These are phyloP conservation scores for Elaeis oleifera DNA, from an alignment of 202 grass and related monocot genomes.

Conservation along the genomic window DNA sequence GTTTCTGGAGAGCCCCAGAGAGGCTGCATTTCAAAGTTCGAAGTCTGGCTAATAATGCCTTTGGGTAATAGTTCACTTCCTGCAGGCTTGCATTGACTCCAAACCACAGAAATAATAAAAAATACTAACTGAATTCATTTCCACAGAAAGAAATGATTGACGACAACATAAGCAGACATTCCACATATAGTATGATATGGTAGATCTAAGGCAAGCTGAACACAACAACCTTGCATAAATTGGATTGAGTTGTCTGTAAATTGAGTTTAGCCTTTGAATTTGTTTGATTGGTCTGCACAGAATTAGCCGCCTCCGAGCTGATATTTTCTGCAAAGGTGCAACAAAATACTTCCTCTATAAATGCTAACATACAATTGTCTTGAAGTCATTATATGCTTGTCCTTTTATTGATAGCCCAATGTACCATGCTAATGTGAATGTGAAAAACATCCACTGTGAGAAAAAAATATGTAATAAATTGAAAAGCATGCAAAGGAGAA, in stretches of 20 bases:
- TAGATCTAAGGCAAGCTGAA: not conserved
- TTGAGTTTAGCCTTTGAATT: not conserved
- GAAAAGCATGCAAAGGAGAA: no score
- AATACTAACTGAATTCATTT: not conserved
- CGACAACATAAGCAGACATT: not conserved
- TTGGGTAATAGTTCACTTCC: conserved; percentile 67
- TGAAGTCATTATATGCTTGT: no score
- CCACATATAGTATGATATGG: no score
- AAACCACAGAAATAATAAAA: conserved; percentile 16
- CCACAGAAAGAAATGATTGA: not conserved
- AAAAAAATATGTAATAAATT: no score
- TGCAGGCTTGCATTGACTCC: conserved; percentile 37
- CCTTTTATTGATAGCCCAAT: no score
- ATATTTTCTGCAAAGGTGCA: conserved; percentile 33
- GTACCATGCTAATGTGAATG: no score
- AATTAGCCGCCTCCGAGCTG: conserved; percentile 22
- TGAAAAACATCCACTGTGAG: no score
- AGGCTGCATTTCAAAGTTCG: conserved; percentile 66
- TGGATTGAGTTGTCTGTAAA: conserved; percentile 14
- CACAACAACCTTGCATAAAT: conserved; percentile 49
- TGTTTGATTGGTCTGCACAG: not conserved
- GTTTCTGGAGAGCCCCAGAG: conserved; percentile 45
- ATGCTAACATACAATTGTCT: no score
- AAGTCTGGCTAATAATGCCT: conserved; percentile 63
- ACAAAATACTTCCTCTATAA: not conserved